Percentiles rank a stretch among this genome's conserved stretches.
Evolutionary conservation across 345 rosid species (phyloP).

Genomic region (Clarkia xantiana): DNA sequence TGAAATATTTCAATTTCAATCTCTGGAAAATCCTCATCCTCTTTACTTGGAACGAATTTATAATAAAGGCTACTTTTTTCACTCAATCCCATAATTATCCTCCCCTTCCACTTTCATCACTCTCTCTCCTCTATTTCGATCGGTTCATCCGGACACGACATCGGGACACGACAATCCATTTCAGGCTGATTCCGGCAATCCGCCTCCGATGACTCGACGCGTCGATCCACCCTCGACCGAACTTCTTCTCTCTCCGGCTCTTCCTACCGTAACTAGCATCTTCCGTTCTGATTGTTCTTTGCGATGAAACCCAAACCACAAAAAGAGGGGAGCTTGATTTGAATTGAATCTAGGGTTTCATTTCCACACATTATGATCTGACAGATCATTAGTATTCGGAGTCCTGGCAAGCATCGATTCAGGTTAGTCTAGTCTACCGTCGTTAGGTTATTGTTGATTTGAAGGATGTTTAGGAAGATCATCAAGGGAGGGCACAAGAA

Average conservation of each 20-base stretch:
- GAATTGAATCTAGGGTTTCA: not conserved
- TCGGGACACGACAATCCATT: not conserved
- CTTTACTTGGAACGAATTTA: too few relatives aligned
- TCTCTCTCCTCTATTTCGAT: not conserved
- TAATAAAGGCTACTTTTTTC: too few relatives aligned
- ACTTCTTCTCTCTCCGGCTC: not conserved
- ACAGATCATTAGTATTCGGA: not conserved
- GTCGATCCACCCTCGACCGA: not conserved
- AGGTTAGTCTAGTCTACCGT: not conserved
- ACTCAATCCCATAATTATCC: not conserved
- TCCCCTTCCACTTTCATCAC: not conserved
- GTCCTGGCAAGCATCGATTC: too few relatives aligned
- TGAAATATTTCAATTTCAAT: too few relatives aligned
- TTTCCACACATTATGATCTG: not conserved
- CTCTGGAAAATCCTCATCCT: too few relatives aligned
- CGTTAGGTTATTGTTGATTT: constrained; percentile 4
- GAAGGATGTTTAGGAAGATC: constrained; percentile 63
- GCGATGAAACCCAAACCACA: too few relatives aligned
- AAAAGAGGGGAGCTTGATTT: too few relatives aligned
- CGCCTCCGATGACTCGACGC: constrained; percentile 1
- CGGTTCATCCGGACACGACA: constrained; percentile 1
- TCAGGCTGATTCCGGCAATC: constrained; percentile 4
- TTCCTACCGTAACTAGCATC: not conserved
- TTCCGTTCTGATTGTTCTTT: not conserved
- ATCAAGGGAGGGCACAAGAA: constrained; percentile 62